These are phyloP conservation scores for Salvia rosmarinus DNA, from an alignment of 257 asterid species.

Conservation along the genomic window DNA sequence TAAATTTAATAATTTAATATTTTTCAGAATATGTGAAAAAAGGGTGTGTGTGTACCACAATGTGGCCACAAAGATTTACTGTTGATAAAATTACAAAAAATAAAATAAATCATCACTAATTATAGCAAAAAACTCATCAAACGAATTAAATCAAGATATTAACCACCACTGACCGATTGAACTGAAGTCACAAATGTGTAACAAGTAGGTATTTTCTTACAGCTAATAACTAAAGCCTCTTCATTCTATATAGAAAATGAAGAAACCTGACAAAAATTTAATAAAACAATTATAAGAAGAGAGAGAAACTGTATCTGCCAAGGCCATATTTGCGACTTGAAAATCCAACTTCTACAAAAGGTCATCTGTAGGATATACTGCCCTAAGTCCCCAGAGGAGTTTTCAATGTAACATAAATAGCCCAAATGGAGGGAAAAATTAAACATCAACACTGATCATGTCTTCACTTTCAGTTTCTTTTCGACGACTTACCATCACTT, in stretches of 20 bases:
- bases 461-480: constrained; percentile 40
- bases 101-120: not conserved
- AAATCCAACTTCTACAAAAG: constrained; percentile 49
- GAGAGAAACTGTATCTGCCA: constrained; percentile 28
- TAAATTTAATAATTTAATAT: no score
- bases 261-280: constrained; percentile 21
- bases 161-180: not conserved
- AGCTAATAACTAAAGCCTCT: constrained; percentile 16
- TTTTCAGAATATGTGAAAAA: no score
- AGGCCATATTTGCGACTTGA: constrained; percentile 45
- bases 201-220: constrained; percentile 27
- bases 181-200: constrained; percentile 16
- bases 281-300: constrained; percentile 25
- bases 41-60: no score
- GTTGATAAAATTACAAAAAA: not conserved
- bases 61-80: no score
- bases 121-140: not conserved
- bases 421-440: constrained; percentile 49
- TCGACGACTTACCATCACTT: constrained; percentile 20
- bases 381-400: constrained; percentile 37
- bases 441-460: constrained; percentile 44
- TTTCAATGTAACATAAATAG: constrained; percentile 45
- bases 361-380: constrained; percentile 41
- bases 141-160: not conserved
- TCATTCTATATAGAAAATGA: constrained; percentile 11